Base-by-base conservation (phyloP, 163 green algal species). In the Chlorella variabilis region DNA sequence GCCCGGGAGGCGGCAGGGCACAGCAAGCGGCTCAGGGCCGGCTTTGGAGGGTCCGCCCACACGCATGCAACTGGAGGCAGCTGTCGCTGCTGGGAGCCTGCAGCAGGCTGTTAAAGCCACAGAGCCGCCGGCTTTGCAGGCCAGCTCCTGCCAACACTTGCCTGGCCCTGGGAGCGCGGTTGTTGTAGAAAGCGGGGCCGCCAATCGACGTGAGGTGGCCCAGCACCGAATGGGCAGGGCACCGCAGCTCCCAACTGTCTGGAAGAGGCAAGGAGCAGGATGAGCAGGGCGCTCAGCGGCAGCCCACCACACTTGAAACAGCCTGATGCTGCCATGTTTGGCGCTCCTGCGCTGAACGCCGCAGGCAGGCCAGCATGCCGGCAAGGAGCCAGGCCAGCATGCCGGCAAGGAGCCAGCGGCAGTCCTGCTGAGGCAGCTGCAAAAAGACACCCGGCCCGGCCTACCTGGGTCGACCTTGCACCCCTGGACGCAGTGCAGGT, bases 401-500 rank as follows among this genome's bases (percentile, higher is more conserved):
- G 33, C 9, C 62, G 45, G 59, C 17, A 34, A 8, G 11, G 17
- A 8, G 5, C 9, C 3, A 69, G 61, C 20, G 20, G 7, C 4
- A 8, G 51, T n/a, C 66, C 63, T 5, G 18, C n/a, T 38, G 17
- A 3, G 25, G 45, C 59, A 29, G 20, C 31, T 31, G 36, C 17
- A 45, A 13, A n/a, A 13, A 18, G 61, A 11, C 29, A 42, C 2
- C 5, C 11, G 11, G 61, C 18, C 20, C 36, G 36, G 54, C 65
- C 25, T 38, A 80, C 71, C 61, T 2, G 5, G 21, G 27, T 71
- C n/a, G 27, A 66, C 34, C 56, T 74, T 84, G 78, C 39, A 71
- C 29, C 6, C 45, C 9, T 54, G 0, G 13, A 59, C 21, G 78
- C 78, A 83, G 54, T 48, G 78, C 27, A 78, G 38, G 67, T 83